Evolutionary conservation across 495 filamentous ascomycete genomes (phyloP).

Genomic region (Ascodesmis nigricans): DNA sequence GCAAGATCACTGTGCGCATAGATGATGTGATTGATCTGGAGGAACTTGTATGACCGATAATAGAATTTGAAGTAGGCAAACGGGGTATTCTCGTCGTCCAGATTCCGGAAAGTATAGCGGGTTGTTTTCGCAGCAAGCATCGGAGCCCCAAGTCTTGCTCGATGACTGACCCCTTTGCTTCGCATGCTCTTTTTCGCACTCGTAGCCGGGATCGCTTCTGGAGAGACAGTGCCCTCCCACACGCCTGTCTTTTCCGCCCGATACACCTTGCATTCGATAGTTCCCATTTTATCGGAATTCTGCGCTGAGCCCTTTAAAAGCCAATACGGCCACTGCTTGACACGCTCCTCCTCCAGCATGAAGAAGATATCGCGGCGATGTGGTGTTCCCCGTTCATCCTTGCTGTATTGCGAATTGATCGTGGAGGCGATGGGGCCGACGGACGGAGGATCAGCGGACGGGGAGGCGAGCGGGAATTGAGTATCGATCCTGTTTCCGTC

Average conservation of each 20-base stretch:
- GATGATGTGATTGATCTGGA: constrained; percentile 28
- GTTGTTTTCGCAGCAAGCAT: constrained; percentile 7
- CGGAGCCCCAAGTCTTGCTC: constrained; percentile 9
- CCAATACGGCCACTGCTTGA: not conserved
- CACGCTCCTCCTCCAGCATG: constrained; percentile 1
- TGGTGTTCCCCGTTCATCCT: not conserved
- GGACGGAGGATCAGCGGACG: constrained; percentile 1
- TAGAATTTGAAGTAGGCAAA: constrained; percentile 16
- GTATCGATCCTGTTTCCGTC: constrained; percentile 16
- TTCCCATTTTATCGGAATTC: constrained; percentile 2
- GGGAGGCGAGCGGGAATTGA: constrained; percentile 8
- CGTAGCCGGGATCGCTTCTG: constrained; percentile 4
- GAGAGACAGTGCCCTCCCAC: constrained; percentile 5
- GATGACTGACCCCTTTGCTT: constrained; percentile 7
- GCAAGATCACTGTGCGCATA: too few species aligned
- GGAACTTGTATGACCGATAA: constrained; percentile 11
- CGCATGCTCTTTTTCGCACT: not conserved
- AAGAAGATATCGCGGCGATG: constrained; percentile 17
- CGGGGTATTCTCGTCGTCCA: constrained; percentile 12
- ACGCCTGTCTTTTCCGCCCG: constrained; percentile 9
- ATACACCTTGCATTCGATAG: constrained; percentile 18
- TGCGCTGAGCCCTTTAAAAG: not conserved
- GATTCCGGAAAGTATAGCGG: constrained; percentile 11
- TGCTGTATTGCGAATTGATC: constrained; percentile 15
- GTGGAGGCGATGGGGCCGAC: constrained; percentile 13